Conservation (phyloP, 108 stramenopile genomes). For the Fragilariopsis cylindrus region DNA sequence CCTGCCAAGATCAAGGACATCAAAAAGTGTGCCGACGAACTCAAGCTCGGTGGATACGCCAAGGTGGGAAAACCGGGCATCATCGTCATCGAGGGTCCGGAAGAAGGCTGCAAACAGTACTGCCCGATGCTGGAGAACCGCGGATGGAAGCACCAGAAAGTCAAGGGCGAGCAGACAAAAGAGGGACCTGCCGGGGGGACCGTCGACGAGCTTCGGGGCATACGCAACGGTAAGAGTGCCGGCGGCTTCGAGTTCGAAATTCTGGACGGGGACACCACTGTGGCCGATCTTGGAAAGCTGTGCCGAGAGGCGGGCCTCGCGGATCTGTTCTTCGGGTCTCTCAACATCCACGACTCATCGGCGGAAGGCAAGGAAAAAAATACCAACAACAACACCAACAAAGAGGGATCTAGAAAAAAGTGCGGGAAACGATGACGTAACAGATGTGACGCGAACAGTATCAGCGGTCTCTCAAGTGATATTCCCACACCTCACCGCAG, state of each 20-base stretch:
- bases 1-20: slow-evolving; percentile 1
- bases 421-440: neutral
- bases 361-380: neutral
- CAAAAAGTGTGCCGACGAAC: neutral
- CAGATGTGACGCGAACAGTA: too few species aligned
- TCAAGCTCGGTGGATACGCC: neutral
- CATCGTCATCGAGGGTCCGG: neutral
- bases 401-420: neutral
- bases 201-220: neutral
- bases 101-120: neutral
- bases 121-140: slow-evolving; percentile 3
- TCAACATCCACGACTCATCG: neutral
- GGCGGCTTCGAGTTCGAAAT: neutral
- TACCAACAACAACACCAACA: too few species aligned
- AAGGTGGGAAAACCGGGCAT: neutral
- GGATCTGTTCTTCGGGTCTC: neutral
- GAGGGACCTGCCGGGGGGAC: neutral
- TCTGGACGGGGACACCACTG: neutral
- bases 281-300: neutral
- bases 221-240: neutral
- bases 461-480: too few species aligned
- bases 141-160: neutral
- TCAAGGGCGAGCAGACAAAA: neutral
- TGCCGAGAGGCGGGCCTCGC: neutral
- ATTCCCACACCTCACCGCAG: too few species aligned